These are phyloP conservation scores for Coemansia sp. DNA, from an alignment of 192 early-diverging fungal genomes.

Conservation along the genomic window DNA sequence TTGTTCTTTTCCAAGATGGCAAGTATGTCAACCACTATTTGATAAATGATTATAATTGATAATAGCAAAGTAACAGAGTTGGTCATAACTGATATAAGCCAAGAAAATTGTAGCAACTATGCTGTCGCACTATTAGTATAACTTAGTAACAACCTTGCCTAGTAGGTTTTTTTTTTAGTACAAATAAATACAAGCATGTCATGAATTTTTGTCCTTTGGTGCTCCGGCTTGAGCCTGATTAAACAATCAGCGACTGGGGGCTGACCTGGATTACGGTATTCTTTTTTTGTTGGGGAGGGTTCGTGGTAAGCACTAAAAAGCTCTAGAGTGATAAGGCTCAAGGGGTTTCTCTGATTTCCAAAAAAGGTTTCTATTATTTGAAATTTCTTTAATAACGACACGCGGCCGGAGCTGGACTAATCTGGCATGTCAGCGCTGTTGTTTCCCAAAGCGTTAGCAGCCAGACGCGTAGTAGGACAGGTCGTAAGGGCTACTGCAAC, in stretches of 20 bases:
- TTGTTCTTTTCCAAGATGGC: background rate
- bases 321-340: background rate
- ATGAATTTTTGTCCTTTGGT: background rate
- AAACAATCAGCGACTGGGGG: background rate
- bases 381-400: background rate
- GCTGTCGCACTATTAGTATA: background rate
- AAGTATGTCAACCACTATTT: background rate
- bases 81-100: too few relatives aligned
- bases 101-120: too few relatives aligned
- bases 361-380: background rate
- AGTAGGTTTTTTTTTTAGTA: background rate
- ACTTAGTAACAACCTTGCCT: background rate
- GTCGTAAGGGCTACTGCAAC: background rate
- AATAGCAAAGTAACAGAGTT: too few relatives aligned
- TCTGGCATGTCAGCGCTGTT: constrained; percentile 11
- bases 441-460: background rate
- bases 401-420: constrained; percentile 4
- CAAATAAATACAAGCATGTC: background rate
- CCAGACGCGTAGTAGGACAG: constrained; percentile 5
- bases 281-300: background rate
- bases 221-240: background rate
- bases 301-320: background rate
- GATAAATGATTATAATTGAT: background rate
- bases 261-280: background rate
- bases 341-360: background rate